Conservation (phyloP, 2,329 filamentous ascomycete species). For the Hypoxylon sp. region DNA sequence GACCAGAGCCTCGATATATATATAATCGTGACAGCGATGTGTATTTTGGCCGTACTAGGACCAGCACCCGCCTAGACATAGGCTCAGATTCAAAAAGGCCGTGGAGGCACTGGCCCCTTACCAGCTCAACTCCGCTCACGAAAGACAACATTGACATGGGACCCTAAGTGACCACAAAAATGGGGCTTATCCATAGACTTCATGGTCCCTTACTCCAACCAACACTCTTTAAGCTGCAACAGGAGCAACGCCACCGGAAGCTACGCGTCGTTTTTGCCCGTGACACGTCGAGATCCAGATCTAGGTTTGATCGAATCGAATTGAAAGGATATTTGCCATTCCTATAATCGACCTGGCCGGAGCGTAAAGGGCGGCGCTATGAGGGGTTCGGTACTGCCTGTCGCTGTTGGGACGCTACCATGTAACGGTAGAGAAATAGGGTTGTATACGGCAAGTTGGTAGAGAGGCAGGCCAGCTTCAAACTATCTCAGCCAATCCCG, state of each 20-base stretch:
- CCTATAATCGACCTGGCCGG: not conserved
- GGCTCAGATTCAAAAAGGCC: not conserved
- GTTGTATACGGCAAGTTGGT: not conserved
- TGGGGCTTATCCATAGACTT: not conserved
- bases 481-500: constrained; percentile 71
- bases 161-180: not conserved
- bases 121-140: not conserved
- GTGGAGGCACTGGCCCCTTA: not conserved
- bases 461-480: constrained; percentile 54
- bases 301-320: not conserved
- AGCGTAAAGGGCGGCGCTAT: not conserved
- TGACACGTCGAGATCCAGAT: not conserved
- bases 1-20: not conserved
- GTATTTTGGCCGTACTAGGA: not conserved
- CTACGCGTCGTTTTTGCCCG: not conserved
- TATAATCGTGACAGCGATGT: not conserved
- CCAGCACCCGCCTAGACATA: not conserved
- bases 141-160: not conserved
- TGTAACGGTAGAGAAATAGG: not conserved
- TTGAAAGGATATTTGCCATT: not conserved
- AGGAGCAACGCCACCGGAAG: not conserved
- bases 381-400: not conserved
- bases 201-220: not conserved
- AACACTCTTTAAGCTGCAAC: not conserved
- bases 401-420: not conserved